Percentiles rank a stretch among this genome's conserved stretches.
phyloP scores from a whole-genome alignment of 2,329 filamentous ascomycete genomes.

The Myotisia sp. region DNA sequence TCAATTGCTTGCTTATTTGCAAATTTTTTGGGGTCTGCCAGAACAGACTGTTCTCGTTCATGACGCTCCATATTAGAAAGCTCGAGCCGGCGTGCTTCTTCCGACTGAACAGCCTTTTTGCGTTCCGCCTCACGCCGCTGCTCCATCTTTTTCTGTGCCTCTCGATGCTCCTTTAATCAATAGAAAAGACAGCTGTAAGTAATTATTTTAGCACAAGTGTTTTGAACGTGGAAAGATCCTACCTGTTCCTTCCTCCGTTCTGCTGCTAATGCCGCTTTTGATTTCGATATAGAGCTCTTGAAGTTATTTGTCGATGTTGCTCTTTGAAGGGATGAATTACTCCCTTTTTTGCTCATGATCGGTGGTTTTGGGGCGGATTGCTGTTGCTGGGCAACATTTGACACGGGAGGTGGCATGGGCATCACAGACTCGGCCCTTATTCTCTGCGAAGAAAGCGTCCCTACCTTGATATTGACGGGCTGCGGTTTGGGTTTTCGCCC shows the following conservation, averaged over 20 bases:
- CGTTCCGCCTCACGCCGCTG: constrained; percentile 69
- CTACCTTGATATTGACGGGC: constrained; percentile 36
- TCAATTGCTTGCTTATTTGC: constrained; percentile 48
- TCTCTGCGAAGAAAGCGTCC: constrained; percentile 31
- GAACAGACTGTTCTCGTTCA: constrained; percentile 34
- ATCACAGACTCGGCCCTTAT: constrained; percentile 34
- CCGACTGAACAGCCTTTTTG: constrained; percentile 49
- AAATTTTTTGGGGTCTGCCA: constrained; percentile 51
- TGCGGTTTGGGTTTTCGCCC: constrained; percentile 33
- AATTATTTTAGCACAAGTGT: constrained; percentile 3
- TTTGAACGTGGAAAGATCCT: constrained; percentile 11
- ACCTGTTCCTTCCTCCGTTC: constrained; percentile 67
- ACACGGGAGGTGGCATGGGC: constrained; percentile 41
- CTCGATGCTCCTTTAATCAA: constrained; percentile 52
- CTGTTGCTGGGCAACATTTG: constrained; percentile 25
- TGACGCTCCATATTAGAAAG: constrained; percentile 41
- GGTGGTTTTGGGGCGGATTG: constrained; percentile 34
- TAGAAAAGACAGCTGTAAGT: constrained; percentile 1
- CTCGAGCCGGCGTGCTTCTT: constrained; percentile 48
- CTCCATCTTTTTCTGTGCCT: constrained; percentile 63
- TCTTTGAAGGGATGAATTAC: constrained; percentile 49
- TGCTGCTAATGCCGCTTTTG: constrained; percentile 59
- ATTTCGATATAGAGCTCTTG: constrained; percentile 49
- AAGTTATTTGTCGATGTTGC: constrained; percentile 42
- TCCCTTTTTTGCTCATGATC: constrained; percentile 48